Evolutionary conservation across 352 stramenopile genomes (phyloP), one percentile per base, ranked within the genome.

Genomic region (Globisporangium yorkense): DNA sequence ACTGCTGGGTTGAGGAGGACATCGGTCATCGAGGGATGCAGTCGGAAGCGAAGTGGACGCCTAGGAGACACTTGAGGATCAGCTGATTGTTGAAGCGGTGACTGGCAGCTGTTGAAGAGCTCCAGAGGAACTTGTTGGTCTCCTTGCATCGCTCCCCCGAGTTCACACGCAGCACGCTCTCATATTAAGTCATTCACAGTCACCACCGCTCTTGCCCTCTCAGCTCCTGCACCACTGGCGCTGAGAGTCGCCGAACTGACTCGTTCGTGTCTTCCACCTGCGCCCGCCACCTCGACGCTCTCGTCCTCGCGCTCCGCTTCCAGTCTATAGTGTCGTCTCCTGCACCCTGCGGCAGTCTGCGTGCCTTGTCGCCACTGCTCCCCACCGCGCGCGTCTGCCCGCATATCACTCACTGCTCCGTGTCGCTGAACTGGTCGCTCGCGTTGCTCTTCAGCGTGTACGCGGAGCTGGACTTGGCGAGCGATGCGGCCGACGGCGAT

Each of bases 401-500:
- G 18, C 41, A 43, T 12, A 18, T 44, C 9, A 6, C 35, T 54
- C 33, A 61, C 24, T 61, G 35, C 35, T 61, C 56, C 21, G 56
- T 40, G 56, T 61, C 56, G 44, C 44, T 49, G 5, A 29, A 8
- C 44, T 21, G 44, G 44, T 49, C 44, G 40, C 40, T 59, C 27
- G 31, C n/a, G 21, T 53, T 41, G 43, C 57, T 53, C 50, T 49
- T 15, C 12, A 49, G 39, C 49, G 49, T 40, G 43, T 47, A 47
- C 15, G 53, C 41, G 27, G 49, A 59, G 48, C n/a, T 39, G n/a
- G 53, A 50, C 47, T 56, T 61, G 33, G 51, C 16, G 13, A 56
- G 68, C 24, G 65, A 62, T 44, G 63, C 29, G 16, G 57, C 16
- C 18, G 58, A 48, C 18, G 52, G 43, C 43, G 66, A 41, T 12